Base-by-base conservation (phyloP, 2,329 filamentous ascomycete species). In the Paecilomyces sp. region DNA sequence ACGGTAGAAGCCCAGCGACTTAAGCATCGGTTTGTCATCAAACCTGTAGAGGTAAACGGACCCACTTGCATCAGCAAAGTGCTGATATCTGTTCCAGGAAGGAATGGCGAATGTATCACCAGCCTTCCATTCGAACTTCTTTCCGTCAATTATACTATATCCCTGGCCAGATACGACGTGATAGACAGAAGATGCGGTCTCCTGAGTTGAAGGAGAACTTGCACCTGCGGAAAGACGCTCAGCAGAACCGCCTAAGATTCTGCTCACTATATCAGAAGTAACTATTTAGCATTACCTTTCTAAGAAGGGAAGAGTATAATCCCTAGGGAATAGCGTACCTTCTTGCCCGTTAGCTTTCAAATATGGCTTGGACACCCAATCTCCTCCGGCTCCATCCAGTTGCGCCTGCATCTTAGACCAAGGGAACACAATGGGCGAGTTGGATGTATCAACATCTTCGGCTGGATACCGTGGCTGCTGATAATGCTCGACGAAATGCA, bases 101-200 rank as follows among this genome's bases (percentile, higher is more conserved):
- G 82, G 83, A 12, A 85, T 72, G 61, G 79, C 82, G 60, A 85
- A 85, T 0, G 80, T 85, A 65, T 85, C 83, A 2, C 80, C 78
- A 50, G 73, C 66, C 60, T 78, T 77, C 82, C 82, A 84, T 0
- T 56, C 25, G 28, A 78, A 64, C 3, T 58, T 68, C 55, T 74
- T 62, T 0, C 71, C 77, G 1, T 72, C 73, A 51, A 84, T 76
- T 0, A 63, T 63, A 1, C 74, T 75, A 24, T 72, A 62, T 0
- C 83, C 83, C 0, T 63, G 68, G 0, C 83, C 83, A 18, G 76
- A 69, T 12, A 83, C 68, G 9, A 85, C 77, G 62, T 85, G 82
- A 61, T 82, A 84, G 0, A 85, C 76, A 0, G 76, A 77, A 0
- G 82, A 84, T 0, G 78, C 71, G 0, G 82, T 84, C 64, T 85